Evolutionary conservation across 129 eudicot species (phyloP), one percentile per base, ranked within the genome.

Genomic region (carrot (Daucus carota)): DNA sequence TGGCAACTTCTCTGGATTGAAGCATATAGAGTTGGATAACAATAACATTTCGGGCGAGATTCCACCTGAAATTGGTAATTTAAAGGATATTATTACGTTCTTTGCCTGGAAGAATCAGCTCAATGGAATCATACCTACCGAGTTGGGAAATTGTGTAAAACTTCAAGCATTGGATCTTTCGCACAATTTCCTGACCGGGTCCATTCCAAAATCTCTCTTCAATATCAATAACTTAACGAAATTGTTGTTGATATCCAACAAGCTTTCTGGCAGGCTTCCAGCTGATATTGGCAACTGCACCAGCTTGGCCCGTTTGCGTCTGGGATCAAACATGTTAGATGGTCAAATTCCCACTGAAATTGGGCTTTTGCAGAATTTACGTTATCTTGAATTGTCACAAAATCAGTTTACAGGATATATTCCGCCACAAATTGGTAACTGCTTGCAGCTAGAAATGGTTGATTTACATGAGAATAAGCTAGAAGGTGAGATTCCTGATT

Each of bases 91-190:
- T 60, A 62, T 78, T 48, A 74, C 82, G 70, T 84, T 87, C 82
- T 84, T 84, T 31, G 91, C 86, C 43, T 84, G 88, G 91, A 84
- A 87, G 79, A 87, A 87, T 75, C 86, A 77, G 69, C 88, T 87
- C 43, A 59, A 57, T 29, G 91, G 88, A 72, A 78, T 73, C 67
- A 81, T 87, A 50, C 88, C 86, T 40, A 70, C 43, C 14, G 84
- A 85, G 79, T 52, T 87, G 63, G 80, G 77, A 1, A 75, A 82
- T 42, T 80, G 85, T 66, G 22, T 43, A 63, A 87, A 84, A 63
- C 81, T 87, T n/a, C 81, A 84, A 41, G 81, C 82, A 26, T 16
- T 84, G 79, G 88, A 87, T 46, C 80, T 87, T n/a, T 84, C 86
- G 22, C 82, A 87, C 67, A 87, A 87, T 75, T 72, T 60, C 60